Percentiles rank a stretch among this genome's conserved stretches.
These are phyloP conservation scores for Volvariella surrecta DNA, from an alignment of 1,284 basidiomycete species.

Conservation along the genomic window DNA sequence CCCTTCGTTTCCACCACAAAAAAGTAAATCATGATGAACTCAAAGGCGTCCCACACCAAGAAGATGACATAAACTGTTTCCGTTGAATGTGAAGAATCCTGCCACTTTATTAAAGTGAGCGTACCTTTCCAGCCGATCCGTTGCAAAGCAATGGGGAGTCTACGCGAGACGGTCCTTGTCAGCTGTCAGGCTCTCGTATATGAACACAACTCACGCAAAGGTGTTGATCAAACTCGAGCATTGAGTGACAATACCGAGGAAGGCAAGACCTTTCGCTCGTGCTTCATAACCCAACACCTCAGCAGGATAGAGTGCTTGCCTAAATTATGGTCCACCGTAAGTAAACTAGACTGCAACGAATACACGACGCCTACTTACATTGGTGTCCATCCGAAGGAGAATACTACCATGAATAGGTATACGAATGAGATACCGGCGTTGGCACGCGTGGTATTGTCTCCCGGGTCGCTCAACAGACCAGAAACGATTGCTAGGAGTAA, in stretches of 20 bases:
- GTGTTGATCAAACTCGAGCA: constrained; percentile 36
- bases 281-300: constrained; percentile 44
- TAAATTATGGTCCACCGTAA: constrained; percentile 10
- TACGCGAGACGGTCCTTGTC: constrained; percentile 11
- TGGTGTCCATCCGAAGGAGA: constrained; percentile 47
- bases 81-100: too few species aligned
- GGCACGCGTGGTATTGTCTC: constrained; percentile 21
- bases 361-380: constrained; percentile 22
- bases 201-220: constrained; percentile 30
- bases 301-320: constrained; percentile 46
- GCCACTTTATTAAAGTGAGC: too few species aligned
- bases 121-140: constrained; percentile 36
- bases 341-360: not conserved
- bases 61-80: constrained; percentile 41
- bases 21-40: constrained; percentile 46
- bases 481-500: constrained; percentile 33
- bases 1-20: constrained; percentile 35
- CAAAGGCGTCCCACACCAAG: constrained; percentile 43
- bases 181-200: not conserved
- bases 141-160: constrained; percentile 36
- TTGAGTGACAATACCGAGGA: constrained; percentile 33
- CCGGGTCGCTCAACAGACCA: constrained; percentile 28
- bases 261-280: constrained; percentile 42
- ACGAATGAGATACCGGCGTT: constrained; percentile 40
- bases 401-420: constrained; percentile 41